These are phyloP conservation scores for Periglandula ipomoeae DNA, from an alignment of 2,329 filamentous ascomycete genomes.

Conservation along the genomic window DNA sequence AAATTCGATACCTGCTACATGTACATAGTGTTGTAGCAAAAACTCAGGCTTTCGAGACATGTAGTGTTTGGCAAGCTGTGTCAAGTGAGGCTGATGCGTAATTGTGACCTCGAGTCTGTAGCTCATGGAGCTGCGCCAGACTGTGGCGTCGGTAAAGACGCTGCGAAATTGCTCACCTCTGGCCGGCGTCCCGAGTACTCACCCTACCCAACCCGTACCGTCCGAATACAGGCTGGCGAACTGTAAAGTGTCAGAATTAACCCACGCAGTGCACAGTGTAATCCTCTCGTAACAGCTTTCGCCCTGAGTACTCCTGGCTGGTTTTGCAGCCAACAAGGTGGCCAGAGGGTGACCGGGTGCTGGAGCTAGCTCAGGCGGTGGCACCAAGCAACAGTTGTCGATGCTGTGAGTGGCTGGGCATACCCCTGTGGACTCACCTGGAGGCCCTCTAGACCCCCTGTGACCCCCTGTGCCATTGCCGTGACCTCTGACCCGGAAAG, in stretches of 20 bases:
- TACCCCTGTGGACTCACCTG: constrained; percentile 7
- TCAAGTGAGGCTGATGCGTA: not conserved
- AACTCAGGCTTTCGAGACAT: not conserved
- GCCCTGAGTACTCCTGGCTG: not conserved
- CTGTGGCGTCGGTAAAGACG: no score
- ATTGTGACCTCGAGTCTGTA: not conserved
- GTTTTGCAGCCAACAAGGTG: not conserved
- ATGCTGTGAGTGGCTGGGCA: constrained; percentile 13
- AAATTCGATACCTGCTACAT: not conserved
- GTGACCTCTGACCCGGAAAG: not conserved
- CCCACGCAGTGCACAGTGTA: no score
- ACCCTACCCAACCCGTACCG: no score
- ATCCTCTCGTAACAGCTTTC: not conserved
- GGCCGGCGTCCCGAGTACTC: not conserved
- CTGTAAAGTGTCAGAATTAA: not conserved
- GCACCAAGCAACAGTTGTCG: not conserved
- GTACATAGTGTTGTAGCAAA: not conserved
- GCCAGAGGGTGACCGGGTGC: not conserved
- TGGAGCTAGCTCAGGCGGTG: not conserved
- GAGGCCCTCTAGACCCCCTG: not conserved
- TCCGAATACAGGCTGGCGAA: not conserved
- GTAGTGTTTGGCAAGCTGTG: not conserved
- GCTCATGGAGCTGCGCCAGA: not conserved
- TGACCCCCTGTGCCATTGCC: constrained; percentile 5
- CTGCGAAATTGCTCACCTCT: no score